A percentile compares a stretch with the other conserved stretches of the same genome.
Conservation (phyloP, 306 rosid genomes). For the Alnus glutinosa region DNA sequence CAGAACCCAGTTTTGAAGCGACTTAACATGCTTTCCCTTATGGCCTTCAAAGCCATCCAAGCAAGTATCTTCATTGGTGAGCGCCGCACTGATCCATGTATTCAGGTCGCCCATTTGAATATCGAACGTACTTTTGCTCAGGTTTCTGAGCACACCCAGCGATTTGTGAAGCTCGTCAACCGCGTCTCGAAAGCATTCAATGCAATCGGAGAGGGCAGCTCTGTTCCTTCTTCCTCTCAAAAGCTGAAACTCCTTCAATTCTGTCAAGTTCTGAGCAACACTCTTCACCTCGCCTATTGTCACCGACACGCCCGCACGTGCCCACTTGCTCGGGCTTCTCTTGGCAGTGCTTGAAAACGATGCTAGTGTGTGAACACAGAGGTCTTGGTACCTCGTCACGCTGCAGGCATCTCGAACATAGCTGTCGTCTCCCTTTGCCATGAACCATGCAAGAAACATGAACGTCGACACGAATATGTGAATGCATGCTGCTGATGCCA, state of each 20-base stretch:
- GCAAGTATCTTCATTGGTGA: constrained; percentile 59
- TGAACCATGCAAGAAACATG: constrained; percentile 27
- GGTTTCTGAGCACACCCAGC: constrained; percentile 49
- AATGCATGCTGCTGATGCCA: neutral
- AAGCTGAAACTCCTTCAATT: constrained; percentile 22
- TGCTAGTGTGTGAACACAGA: constrained; percentile 52
- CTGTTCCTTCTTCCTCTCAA: constrained; percentile 35
- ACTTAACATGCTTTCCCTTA: constrained; percentile 23
- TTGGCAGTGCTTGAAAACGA: constrained; percentile 49
- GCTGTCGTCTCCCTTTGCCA: constrained; percentile 10
- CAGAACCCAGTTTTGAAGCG: constrained; percentile 39
- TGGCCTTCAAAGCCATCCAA: constrained; percentile 54
- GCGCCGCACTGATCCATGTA: constrained; percentile 77
- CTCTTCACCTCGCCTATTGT: constrained; percentile 47
- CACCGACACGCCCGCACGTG: constrained; percentile 68
- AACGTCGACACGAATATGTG: constrained; percentile 7
- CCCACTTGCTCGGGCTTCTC: constrained; percentile 64
- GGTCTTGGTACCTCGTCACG: constrained; percentile 47
- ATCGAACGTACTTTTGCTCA: constrained; percentile 53
- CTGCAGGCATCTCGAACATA: constrained; percentile 64
- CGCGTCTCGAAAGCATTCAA: constrained; percentile 45
- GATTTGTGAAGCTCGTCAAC: constrained; percentile 63
- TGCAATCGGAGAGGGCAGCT: constrained; percentile 58
- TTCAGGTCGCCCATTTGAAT: constrained; percentile 54
- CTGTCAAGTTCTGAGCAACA: constrained; percentile 26